These are phyloP conservation scores for Actinomortierella ambigua DNA, from an alignment of 371 early-diverging fungal genomes.

Conservation along the genomic window DNA sequence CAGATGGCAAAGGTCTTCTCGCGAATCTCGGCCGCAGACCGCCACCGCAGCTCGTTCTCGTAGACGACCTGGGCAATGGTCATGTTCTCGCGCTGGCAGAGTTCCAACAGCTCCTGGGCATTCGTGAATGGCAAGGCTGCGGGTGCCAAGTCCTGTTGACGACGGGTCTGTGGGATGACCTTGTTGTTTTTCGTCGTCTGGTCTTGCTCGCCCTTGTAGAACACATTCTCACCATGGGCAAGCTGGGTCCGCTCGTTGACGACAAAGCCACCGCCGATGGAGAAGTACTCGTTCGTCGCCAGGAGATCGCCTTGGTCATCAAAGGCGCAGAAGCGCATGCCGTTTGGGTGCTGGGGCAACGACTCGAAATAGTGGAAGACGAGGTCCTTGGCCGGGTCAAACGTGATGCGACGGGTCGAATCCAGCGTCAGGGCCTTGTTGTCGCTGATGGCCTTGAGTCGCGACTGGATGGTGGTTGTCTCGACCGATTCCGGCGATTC, in stretches of 20 bases:
- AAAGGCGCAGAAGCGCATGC: conserved; percentile 91
- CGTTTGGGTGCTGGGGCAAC: conserved; percentile 95
- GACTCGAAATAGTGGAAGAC: conserved; percentile 86
- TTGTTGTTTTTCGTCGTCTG: conserved; percentile 46
- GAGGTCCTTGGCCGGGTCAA: conserved; percentile 83
- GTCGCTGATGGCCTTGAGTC: conserved; percentile 75
- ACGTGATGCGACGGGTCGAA: conserved; percentile 78
- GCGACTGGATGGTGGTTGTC: conserved; percentile 74
- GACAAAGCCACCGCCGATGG: conserved; percentile 96
- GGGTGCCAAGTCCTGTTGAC: conserved; percentile 72
- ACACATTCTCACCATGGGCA: conserved; percentile 87
- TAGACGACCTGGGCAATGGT: conserved; percentile 96
- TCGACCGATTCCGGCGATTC: conserved; percentile 92
- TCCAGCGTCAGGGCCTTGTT: conserved; percentile 75
- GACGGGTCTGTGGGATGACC: conserved; percentile 52
- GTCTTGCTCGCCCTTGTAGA: conserved; percentile 65
- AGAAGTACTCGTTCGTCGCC: conserved; percentile 94
- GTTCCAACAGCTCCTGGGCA: conserved; percentile 75
- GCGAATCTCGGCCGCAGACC: conserved; percentile 78
- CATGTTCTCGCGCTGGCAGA: conserved; percentile 84
- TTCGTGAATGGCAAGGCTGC: conserved; percentile 90
- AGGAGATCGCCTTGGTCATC: conserved; percentile 79
- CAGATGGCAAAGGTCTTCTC: conserved; percentile 81
- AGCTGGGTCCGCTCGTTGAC: conserved; percentile 88
- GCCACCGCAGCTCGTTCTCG: conserved; percentile 93